phyloP scores from a whole-genome alignment of 164 flowering plant species.

The Umbellularia californica region DNA sequence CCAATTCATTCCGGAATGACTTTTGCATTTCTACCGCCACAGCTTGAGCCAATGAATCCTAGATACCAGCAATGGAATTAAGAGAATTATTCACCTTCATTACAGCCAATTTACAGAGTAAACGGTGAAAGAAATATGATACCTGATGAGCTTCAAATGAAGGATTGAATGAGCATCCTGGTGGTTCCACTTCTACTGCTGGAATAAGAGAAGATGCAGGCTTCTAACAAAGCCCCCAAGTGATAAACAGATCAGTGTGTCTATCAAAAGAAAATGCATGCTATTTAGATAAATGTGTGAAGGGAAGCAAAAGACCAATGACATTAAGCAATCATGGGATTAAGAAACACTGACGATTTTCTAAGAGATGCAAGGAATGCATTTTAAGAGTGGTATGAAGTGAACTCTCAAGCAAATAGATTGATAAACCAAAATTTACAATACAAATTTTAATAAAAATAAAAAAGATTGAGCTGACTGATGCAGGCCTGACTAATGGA shows the following conservation, averaged over 20 bases:
- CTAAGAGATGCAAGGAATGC: not conserved
- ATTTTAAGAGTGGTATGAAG: not conserved
- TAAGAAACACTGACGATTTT: too few species aligned
- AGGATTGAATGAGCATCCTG: constrained; percentile 95
- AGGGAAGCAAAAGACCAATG: not conserved
- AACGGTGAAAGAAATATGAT: not conserved
- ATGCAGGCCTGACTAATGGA: too few species aligned
- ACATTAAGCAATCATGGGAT: not conserved
- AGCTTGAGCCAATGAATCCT: constrained; percentile 91
- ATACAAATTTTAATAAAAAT: too few species aligned
- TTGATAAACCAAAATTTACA: not conserved
- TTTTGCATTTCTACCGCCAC: constrained; percentile 98
- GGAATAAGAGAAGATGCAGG: constrained; percentile 59
- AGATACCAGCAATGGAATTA: constrained; percentile 1
- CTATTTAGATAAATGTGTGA: not conserved
- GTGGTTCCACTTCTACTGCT: constrained; percentile 90
- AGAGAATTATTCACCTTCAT: not conserved
- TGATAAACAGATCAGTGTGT: not conserved
- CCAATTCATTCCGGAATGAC: constrained; percentile 65
- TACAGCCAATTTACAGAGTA: not conserved
- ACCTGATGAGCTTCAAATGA: constrained; percentile 85
- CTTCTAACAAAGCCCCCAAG: constrained; percentile 28
- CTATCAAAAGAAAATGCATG: not conserved
- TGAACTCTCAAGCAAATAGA: not conserved
- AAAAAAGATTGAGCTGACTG: not conserved